A percentile compares a stretch with the other conserved stretches of the same genome.
Conservation (phyloP, 305 asterid species). For the Coffea humblotiana region DNA sequence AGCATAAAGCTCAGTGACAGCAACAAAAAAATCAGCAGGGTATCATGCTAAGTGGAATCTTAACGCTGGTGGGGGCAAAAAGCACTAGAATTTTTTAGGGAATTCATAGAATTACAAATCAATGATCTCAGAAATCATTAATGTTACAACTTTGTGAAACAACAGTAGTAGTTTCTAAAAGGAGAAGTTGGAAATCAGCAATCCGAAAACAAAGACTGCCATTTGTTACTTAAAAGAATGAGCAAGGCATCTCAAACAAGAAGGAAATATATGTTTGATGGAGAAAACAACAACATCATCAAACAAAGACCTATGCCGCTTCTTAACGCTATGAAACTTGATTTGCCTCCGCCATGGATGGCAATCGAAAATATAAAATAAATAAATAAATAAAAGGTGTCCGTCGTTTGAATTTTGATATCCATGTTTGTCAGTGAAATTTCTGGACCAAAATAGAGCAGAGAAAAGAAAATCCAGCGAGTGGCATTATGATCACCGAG, state of each 20-base stretch:
- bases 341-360: no score
- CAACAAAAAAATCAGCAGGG: neutral
- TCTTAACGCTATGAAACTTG: neutral
- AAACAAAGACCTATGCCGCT: neutral
- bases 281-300: neutral
- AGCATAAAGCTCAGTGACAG: neutral
- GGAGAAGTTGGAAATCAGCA: neutral
- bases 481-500: no score
- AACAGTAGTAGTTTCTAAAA: neutral
- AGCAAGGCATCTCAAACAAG: slow-evolving; percentile 3
- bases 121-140: slow-evolving; percentile 2
- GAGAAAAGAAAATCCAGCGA: no score
- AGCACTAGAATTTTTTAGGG: neutral
- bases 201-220: neutral
- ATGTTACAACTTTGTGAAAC: slow-evolving; percentile 1
- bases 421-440: no score
- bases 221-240: neutral
- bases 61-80: neutral
- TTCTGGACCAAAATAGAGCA: no score
- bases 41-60: neutral
- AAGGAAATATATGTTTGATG: slow-evolving; percentile 15
- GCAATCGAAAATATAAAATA: no score
- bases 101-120: neutral
- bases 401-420: no score
- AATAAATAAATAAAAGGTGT: no score